Percentiles rank a stretch among this genome's conserved stretches.
These are phyloP conservation scores for Ogataea haglerorum DNA, from an alignment of 805 yeast species.

Conservation along the genomic window DNA sequence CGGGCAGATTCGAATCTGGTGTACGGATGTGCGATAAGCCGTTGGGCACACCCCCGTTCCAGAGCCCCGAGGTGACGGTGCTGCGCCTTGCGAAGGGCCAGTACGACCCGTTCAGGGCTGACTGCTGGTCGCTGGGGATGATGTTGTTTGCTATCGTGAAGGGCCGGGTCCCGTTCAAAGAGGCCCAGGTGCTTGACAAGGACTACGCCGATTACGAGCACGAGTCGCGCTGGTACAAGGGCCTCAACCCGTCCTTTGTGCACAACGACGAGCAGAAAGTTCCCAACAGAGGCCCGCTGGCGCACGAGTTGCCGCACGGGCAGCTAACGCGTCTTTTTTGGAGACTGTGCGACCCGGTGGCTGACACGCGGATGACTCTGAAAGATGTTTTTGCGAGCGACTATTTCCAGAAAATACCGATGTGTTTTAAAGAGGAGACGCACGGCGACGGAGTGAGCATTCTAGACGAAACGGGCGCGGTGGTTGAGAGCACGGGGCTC, in stretches of 20 bases:
- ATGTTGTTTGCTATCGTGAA: slow-evolving; percentile 57
- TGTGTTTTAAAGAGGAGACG: slow-evolving; percentile 50
- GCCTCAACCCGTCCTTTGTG: slow-evolving; percentile 45
- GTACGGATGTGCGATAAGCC: slow-evolving; percentile 38
- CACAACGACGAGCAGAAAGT: slow-evolving; percentile 53
- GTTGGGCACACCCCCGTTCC: slow-evolving; percentile 80
- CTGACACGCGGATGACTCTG: slow-evolving; percentile 50
- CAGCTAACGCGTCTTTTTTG: slow-evolving; percentile 40
- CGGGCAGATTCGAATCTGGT: slow-evolving; percentile 46
- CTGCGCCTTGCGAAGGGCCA: slow-evolving; percentile 17
- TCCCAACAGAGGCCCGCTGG: slow-evolving; percentile 41
- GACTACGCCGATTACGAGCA: slow-evolving; percentile 54
- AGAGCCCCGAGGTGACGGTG: slow-evolving; percentile 71
- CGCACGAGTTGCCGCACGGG: slow-evolving; percentile 21
- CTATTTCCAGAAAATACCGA: slow-evolving; percentile 58
- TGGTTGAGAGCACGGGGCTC: slow-evolving; percentile 1
- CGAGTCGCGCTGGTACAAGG: slow-evolving; percentile 31
- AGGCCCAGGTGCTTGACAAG: slow-evolving; percentile 44
- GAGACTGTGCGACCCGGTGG: slow-evolving; percentile 68
- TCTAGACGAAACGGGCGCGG: slow-evolving; percentile 13
- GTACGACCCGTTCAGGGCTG: slow-evolving; percentile 62
- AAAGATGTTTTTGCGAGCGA: slow-evolving; percentile 56
- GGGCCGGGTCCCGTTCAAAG: slow-evolving; percentile 57
- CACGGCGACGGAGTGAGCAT: slow-evolving; percentile 30
- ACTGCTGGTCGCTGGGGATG: slow-evolving; percentile 72